Conservation (phyloP, 345 rosid species). For the Eucalyptus sideroxylon region DNA sequence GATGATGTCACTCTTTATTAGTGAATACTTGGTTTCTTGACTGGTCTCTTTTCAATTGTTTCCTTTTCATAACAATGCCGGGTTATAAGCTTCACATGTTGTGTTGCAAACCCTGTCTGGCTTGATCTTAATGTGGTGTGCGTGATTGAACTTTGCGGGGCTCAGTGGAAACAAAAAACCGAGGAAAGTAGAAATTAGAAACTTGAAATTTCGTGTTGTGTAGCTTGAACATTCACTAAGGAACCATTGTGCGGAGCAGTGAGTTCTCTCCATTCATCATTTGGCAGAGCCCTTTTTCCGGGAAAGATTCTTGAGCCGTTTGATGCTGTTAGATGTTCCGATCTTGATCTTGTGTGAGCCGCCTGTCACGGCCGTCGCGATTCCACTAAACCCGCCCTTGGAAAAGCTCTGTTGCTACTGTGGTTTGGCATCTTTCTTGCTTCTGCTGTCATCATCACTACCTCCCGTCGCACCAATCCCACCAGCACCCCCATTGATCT, state of each 20-base stretch:
- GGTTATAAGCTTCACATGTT: background rate
- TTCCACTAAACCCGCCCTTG: conserved; percentile 23
- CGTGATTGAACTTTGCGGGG: background rate
- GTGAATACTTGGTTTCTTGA: background rate
- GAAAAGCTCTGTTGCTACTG: conserved; percentile 14
- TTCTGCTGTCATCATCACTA: conserved; percentile 13
- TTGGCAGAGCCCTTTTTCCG: conserved; percentile 16
- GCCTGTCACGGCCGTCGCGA: conserved; percentile 13
- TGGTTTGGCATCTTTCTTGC: conserved; percentile 27
- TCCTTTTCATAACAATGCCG: background rate
- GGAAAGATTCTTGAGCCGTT: conserved; percentile 50
- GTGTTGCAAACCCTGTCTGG: background rate
- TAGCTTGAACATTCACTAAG: background rate
- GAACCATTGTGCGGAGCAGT: background rate
- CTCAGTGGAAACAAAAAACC: background rate
- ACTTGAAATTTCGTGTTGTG: background rate
- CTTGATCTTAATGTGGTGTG: background rate
- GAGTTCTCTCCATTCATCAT: background rate
- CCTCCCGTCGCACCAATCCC: conserved; percentile 38
- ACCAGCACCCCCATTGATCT: conserved; percentile 93
- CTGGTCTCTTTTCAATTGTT: background rate
- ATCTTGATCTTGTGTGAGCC: conserved; percentile 23
- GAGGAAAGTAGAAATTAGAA: background rate
- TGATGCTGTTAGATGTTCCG: conserved; percentile 27
- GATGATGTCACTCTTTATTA: background rate